phyloP scores from a whole-genome alignment of 2,329 filamentous ascomycete species.

The Aspergillus nomiae region DNA sequence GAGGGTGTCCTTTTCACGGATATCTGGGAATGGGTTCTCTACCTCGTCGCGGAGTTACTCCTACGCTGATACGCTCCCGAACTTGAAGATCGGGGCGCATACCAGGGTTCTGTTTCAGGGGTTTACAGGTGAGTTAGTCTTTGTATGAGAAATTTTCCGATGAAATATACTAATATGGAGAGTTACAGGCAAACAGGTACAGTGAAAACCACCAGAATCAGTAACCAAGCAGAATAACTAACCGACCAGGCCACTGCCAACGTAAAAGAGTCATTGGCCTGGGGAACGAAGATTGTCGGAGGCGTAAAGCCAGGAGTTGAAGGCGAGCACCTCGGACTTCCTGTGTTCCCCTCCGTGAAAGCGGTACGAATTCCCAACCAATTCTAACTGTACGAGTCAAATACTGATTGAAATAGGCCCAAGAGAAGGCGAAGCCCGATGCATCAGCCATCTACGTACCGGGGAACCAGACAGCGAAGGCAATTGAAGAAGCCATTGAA shows the following conservation, averaged over 20 bases:
- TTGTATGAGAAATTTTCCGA: conserved; percentile 4
- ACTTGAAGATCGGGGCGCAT: conserved; percentile 67
- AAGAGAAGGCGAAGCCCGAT: conserved; percentile 70
- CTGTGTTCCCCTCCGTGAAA: conserved; percentile 68
- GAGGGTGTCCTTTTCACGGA: conserved; percentile 8
- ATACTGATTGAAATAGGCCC: conserved; percentile 52
- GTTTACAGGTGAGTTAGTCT: conserved; percentile 58
- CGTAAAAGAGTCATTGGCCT: conserved; percentile 72
- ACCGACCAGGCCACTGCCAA: conserved; percentile 68
- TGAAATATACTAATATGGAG: conserved; percentile 5
- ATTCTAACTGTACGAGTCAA: background rate
- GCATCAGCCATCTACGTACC: conserved; percentile 80
- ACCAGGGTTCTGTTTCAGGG: conserved; percentile 71
- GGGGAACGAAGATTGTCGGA: conserved; percentile 79
- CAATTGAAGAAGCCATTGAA: conserved; percentile 78
- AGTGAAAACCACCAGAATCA: background rate
- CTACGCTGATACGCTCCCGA: conserved; percentile 65
- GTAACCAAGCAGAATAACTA: conserved; percentile 5
- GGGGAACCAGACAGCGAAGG: conserved; percentile 69
- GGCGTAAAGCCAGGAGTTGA: conserved; percentile 72
- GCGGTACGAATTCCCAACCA: conserved; percentile 41
- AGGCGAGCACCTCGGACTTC: conserved; percentile 72
- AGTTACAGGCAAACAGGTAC: conserved; percentile 39
- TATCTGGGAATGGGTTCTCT: conserved; percentile 31
- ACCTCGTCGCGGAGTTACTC: conserved; percentile 29